Evolutionary conservation across 1,284 basidiomycete genomes (phyloP).

Genomic region (Fistulinella staudtii): DNA sequence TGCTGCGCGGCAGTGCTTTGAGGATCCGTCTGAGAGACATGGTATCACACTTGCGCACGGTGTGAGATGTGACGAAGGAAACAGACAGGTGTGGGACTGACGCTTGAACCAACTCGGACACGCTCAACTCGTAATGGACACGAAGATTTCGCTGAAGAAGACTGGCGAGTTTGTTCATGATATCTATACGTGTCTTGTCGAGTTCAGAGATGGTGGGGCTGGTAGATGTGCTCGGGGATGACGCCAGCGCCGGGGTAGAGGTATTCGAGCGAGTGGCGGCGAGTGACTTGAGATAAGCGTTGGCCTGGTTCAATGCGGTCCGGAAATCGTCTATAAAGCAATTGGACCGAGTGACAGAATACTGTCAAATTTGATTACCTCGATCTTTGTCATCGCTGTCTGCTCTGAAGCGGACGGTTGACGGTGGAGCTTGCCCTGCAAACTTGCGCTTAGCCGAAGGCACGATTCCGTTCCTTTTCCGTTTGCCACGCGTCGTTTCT

Average conservation of each 20-base stretch:
- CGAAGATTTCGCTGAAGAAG: conserved; percentile 74
- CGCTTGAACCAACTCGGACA: conserved; percentile 71
- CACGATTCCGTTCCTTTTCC: conserved; percentile 33
- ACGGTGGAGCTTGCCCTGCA: conserved; percentile 33
- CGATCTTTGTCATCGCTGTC: conserved; percentile 39
- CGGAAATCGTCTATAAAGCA: conserved; percentile 67
- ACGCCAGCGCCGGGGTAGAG: conserved; percentile 37
- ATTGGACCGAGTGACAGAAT: too few relatives aligned
- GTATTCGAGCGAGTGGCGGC: conserved; percentile 45
- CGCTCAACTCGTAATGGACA: conserved; percentile 72
- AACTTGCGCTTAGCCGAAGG: conserved; percentile 38
- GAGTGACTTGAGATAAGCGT: conserved; percentile 52
- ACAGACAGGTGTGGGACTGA: conserved; percentile 35
- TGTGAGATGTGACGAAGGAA: conserved; percentile 10
- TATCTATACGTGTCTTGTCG: conserved; percentile 55
- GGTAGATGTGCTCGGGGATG: conserved; percentile 36
- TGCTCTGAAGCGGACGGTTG: conserved; percentile 26
- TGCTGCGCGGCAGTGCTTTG: conserved; percentile 74
- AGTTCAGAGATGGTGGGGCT: conserved; percentile 42
- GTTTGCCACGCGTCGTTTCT: conserved; percentile 42
- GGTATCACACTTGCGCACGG: conserved; percentile 56
- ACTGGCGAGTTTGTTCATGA: conserved; percentile 64
- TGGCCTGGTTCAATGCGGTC: conserved; percentile 61
- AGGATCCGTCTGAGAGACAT: conserved; percentile 71
- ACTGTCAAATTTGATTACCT: too few relatives aligned